phyloP scores from a whole-genome alignment of 1,284 basidiomycete genomes.

The Sporisorium iseilematis-ciliati region DNA sequence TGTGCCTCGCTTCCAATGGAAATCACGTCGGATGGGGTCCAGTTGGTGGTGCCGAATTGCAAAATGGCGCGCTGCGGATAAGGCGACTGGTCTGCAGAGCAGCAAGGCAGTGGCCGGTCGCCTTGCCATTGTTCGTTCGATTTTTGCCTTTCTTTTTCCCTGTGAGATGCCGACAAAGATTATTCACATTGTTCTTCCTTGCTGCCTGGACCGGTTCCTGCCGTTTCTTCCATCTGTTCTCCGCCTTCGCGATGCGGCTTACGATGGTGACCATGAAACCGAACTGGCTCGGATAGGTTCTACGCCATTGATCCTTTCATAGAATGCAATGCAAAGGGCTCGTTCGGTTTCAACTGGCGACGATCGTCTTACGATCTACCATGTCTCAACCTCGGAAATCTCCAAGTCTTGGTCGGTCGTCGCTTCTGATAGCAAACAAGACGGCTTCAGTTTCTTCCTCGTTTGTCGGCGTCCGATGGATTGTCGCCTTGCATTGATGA shows the following conservation, averaged over 20 bases:
- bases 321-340: neutral
- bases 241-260: neutral
- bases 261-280: neutral
- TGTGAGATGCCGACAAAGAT: neutral
- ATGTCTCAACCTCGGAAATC: neutral
- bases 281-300: neutral
- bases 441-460: neutral
- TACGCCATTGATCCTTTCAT: neutral
- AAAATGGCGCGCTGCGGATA: neutral
- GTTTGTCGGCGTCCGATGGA: slow-evolving; percentile 1
- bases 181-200: no score
- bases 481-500: slow-evolving; percentile 30
- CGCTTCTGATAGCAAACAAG: neutral
- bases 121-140: neutral
- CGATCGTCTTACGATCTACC: neutral
- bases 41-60: no score
- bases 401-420: neutral
- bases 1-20: no score
- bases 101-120: neutral
- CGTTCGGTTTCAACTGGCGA: neutral
- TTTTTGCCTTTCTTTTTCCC: neutral
- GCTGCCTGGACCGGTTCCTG: neutral
- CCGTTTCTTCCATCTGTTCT: neutral
- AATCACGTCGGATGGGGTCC: no score
- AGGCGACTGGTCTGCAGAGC: neutral